These are phyloP conservation scores for Amniculicola lignicola DNA, from an alignment of 495 filamentous ascomycete species.

Conservation along the genomic window DNA sequence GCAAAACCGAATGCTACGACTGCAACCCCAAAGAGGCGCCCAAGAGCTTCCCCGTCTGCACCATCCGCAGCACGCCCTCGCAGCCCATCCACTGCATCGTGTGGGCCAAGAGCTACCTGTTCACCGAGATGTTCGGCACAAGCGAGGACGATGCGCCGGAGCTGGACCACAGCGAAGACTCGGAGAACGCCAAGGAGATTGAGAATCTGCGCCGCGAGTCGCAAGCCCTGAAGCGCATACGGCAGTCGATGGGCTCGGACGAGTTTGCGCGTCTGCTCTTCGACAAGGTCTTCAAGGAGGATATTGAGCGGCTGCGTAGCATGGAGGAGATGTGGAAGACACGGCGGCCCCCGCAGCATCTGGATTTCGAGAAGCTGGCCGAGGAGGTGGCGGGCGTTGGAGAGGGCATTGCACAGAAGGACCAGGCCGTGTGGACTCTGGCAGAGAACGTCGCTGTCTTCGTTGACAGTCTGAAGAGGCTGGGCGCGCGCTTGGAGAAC, in stretches of 20 bases:
- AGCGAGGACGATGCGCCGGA: constrained; percentile 79
- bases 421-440: constrained; percentile 74
- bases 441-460: constrained; percentile 86
- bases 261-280: constrained; percentile 82
- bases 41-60: constrained; percentile 92
- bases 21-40: constrained; percentile 84
- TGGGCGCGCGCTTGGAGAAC: constrained; percentile 68
- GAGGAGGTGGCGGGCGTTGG: constrained; percentile 52
- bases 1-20: constrained; percentile 94
- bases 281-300: constrained; percentile 84
- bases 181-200: constrained; percentile 86
- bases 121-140: constrained; percentile 88
- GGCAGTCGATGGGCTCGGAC: constrained; percentile 73
- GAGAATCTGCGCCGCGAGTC: constrained; percentile 80
- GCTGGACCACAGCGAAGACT: constrained; percentile 73
- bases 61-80: constrained; percentile 88
- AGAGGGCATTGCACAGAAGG: constrained; percentile 56
- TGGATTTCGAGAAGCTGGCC: constrained; percentile 59
- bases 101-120: constrained; percentile 96
- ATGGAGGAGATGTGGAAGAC: constrained; percentile 98
- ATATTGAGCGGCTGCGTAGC: constrained; percentile 76
- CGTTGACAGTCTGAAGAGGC: constrained; percentile 69
- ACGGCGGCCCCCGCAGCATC: constrained; percentile 65
- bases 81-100: constrained; percentile 99
- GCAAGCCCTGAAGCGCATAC: constrained; percentile 75